Evolutionary conservation across 148 eudicot species (phyloP).

Genomic region (Limonium bicolor): DNA sequence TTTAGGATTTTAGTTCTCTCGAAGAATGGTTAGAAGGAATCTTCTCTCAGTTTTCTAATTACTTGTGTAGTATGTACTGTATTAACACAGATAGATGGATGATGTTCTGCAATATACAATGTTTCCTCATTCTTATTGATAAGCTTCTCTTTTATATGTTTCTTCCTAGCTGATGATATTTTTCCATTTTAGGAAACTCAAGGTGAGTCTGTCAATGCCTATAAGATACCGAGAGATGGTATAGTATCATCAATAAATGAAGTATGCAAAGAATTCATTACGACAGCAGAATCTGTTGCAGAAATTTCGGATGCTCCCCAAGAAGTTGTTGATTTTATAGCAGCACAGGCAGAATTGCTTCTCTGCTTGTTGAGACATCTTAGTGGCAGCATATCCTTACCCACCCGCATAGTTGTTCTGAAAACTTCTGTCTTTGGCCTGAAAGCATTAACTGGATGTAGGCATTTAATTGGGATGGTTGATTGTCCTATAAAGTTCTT

Average conservation of each 20-base stretch:
- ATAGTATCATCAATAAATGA: conserved; percentile 38
- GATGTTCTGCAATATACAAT: too few relatives aligned
- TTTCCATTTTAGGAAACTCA: conserved; percentile 30
- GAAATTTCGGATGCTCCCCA: conserved; percentile 33
- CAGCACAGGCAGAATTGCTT: conserved; percentile 60
- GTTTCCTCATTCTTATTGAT: too few relatives aligned
- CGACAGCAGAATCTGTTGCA: conserved; percentile 31
- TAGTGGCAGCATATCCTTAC: conserved; percentile 19
- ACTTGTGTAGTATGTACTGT: too few relatives aligned
- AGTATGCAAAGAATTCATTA: conserved; percentile 31
- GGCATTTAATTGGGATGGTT: conserved; percentile 24
- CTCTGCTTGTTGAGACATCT: conserved; percentile 35
- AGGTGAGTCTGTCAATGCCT: conserved; percentile 11
- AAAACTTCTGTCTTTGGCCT: conserved; percentile 49
- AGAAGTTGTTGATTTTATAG: conserved; percentile 41
- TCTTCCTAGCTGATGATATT: background rate
- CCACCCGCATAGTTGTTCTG: conserved; percentile 29
- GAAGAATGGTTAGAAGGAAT: too few relatives aligned
- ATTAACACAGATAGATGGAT: too few relatives aligned
- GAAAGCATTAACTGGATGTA: conserved; percentile 41
- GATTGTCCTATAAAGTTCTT: conserved; percentile 32
- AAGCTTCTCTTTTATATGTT: background rate
- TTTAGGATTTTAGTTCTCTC: too few relatives aligned
- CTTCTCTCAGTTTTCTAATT: too few relatives aligned
- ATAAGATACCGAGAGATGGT: conserved; percentile 33